phyloP scores from a whole-genome alignment of 257 asterid genomes.

The Rauvolfia tetraphylla region DNA sequence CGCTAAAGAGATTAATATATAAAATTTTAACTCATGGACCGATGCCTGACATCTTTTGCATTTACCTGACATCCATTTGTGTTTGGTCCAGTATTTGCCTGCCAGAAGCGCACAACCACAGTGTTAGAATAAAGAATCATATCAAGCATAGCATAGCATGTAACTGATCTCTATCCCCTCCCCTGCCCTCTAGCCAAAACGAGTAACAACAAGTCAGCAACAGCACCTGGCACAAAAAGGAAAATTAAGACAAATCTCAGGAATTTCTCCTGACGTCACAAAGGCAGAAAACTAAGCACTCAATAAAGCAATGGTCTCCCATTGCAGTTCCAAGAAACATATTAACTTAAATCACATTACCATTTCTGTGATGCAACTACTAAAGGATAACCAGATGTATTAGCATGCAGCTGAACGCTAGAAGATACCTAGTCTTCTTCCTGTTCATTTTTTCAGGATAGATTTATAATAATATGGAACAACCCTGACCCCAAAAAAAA shows the following conservation, averaged over 20 bases:
- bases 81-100: constrained; percentile 93
- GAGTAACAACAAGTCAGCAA: background rate
- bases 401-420: no score
- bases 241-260: background rate
- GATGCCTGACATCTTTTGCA: background rate
- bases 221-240: background rate
- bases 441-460: no score
- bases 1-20: background rate
- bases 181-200: background rate
- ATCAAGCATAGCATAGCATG: background rate
- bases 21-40: background rate
- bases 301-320: background rate
- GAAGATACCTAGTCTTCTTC: no score
- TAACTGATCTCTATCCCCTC: background rate
- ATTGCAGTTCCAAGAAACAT: no score
- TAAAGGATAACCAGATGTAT: no score
- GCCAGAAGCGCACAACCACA: constrained; percentile 28
- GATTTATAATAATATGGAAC: no score
- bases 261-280: background rate
- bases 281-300: background rate
- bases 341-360: no score
- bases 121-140: background rate
- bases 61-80: constrained; percentile 90
- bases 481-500: no score
- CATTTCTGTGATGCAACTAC: no score